phyloP scores from a whole-genome alignment of 1,284 basidiomycete species.

The Golubevia sp. region DNA sequence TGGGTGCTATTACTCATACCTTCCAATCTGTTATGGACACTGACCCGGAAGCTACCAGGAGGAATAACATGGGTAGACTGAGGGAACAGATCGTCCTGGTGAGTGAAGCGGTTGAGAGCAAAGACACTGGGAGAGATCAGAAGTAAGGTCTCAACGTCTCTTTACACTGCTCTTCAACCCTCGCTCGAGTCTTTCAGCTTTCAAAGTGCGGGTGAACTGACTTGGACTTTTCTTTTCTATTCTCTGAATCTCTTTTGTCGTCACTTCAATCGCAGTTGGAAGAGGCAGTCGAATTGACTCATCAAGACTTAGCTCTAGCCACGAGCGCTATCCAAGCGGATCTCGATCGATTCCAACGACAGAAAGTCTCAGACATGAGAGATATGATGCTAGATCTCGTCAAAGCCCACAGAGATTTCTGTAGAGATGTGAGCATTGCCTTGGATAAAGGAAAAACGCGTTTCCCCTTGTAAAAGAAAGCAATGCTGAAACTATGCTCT shows the following conservation, averaged over 20 bases:
- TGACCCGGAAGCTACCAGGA: constrained; percentile 49
- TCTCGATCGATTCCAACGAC: constrained; percentile 55
- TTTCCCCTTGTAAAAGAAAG: background rate
- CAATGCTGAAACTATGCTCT: no score
- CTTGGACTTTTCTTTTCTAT: background rate
- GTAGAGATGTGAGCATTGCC: constrained; percentile 15
- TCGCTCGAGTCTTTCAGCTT: background rate
- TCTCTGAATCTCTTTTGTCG: background rate
- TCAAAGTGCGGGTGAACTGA: background rate
- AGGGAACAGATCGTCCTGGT: constrained; percentile 41
- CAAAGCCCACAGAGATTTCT: constrained; percentile 47
- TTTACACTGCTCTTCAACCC: background rate
- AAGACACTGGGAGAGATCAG: no score
- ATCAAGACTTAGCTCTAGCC: constrained; percentile 46
- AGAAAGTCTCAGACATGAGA: constrained; percentile 50
- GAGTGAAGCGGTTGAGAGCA: constrained; percentile 1
- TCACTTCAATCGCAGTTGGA: constrained; percentile 20
- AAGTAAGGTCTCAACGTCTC: background rate
- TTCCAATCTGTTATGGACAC: constrained; percentile 55
- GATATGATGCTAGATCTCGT: constrained; percentile 47
- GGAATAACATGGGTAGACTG: constrained; percentile 42
- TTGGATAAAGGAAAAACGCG: no score
- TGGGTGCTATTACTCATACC: constrained; percentile 50
- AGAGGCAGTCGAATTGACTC: constrained; percentile 45
- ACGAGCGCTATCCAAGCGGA: constrained; percentile 51